Evolutionary conservation across 805 yeast species (phyloP).

Genomic region (Scheffersomyces spartinae): DNA sequence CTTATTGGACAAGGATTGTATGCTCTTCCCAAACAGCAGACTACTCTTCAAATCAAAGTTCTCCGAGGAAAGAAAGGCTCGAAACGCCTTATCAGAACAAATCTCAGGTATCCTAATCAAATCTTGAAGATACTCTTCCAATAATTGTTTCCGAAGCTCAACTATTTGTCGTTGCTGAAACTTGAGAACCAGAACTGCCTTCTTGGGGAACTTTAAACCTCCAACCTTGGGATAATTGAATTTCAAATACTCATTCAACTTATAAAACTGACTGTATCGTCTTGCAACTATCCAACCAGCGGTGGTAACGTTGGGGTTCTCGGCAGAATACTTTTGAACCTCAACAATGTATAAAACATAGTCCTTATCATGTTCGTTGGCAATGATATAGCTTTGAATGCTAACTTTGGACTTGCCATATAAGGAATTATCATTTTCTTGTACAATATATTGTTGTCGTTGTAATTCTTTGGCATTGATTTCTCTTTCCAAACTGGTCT

Average conservation of each 20-base stretch:
- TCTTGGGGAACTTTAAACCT: conserved; percentile 43
- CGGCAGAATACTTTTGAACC: conserved; percentile 42
- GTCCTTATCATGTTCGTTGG: conserved; percentile 45
- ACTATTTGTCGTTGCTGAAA: conserved; percentile 55
- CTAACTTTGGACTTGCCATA: conserved; percentile 51
- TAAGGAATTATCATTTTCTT: conserved; percentile 69
- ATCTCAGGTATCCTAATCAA: conserved; percentile 54
- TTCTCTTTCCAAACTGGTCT: conserved; percentile 55
- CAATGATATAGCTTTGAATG: conserved; percentile 43
- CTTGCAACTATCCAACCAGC: conserved; percentile 91
- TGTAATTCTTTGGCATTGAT: conserved; percentile 63
- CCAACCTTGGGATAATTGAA: conserved; percentile 38
- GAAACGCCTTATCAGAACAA: conserved; percentile 60
- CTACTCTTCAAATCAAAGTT: conserved; percentile 30
- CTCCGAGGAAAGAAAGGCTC: conserved; percentile 71
- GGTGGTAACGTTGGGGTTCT: conserved; percentile 31
- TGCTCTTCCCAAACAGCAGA: conserved; percentile 16
- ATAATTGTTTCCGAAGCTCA: conserved; percentile 48
- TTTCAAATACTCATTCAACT: conserved; percentile 54
- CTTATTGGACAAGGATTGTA: too few relatives aligned
- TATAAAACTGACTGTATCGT: conserved; percentile 74
- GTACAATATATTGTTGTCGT: conserved; percentile 71
- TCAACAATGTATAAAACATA: conserved; percentile 67
- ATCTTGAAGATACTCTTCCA: conserved; percentile 51
- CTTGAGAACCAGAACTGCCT: conserved; percentile 51